A percentile compares a stretch with the other conserved stretches of the same genome.
Conservation (phyloP, 192 early-diverging fungal genomes). For the Backusella luteola region DNA sequence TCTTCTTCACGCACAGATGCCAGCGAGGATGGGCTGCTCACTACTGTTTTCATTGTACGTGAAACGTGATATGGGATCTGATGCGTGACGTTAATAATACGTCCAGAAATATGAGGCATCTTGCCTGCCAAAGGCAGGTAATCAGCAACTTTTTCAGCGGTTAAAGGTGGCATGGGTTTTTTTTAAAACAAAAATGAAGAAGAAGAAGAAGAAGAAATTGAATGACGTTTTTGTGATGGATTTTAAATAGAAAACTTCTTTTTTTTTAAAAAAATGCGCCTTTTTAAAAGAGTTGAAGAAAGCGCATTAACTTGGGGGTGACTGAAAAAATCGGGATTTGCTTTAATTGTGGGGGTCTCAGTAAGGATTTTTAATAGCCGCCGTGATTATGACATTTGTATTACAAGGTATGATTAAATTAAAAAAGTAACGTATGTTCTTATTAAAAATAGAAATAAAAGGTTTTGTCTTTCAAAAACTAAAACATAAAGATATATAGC, state of each 20-base stretch:
- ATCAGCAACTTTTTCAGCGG: slow-evolving; percentile 29
- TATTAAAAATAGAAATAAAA: too few relatives aligned
- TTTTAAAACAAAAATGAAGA: not conserved
- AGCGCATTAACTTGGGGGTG: not conserved
- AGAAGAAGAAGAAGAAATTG: not conserved
- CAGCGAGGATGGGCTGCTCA: too few relatives aligned
- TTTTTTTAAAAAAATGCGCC: not conserved
- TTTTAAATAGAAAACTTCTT: not conserved
- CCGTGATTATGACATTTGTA: not conserved
- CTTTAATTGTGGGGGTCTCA: not conserved
- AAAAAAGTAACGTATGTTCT: not conserved
- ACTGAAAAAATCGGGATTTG: not conserved
- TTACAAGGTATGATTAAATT: not conserved
- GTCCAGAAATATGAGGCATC: slow-evolving; percentile 18
- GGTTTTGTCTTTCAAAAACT: too few relatives aligned
- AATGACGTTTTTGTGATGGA: not conserved
- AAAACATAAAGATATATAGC: too few relatives aligned
- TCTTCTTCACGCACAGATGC: not conserved
- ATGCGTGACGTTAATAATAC: slow-evolving; percentile 34
- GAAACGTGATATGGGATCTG: slow-evolving; percentile 33
- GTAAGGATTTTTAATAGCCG: not conserved
- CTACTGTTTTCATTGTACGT: not conserved
- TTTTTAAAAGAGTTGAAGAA: not conserved
- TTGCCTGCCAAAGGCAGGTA: slow-evolving; percentile 25
- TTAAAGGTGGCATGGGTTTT: slow-evolving; percentile 9